A percentile compares a stretch with the other conserved stretches of the same genome.
phyloP scores from a whole-genome alignment of 208 protist species.

The Novymonas esmeraldas region DNA sequence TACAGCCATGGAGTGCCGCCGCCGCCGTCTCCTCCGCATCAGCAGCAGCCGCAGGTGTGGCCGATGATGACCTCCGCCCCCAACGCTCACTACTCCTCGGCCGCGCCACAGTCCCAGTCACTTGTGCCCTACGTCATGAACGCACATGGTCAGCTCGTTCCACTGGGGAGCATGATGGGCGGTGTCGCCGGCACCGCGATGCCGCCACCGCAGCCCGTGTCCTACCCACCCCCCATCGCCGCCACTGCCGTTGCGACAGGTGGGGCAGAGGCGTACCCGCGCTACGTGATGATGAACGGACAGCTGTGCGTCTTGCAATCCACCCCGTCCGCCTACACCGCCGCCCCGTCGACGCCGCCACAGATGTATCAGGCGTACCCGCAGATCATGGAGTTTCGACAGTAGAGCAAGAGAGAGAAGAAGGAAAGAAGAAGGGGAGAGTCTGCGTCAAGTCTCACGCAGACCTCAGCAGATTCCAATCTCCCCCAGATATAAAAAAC shows the following conservation, averaged over 20 bases:
- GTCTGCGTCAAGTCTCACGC: no score
- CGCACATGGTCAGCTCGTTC: constrained; percentile 17
- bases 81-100: no score
- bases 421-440: constrained; percentile 1
- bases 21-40: not conserved
- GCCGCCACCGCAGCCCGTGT: not conserved
- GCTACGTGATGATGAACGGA: constrained; percentile 20
- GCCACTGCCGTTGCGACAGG: not conserved
- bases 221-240: not conserved
- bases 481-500: no score
- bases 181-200: not conserved
- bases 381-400: constrained; percentile 2
- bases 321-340: not conserved
- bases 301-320: constrained; percentile 15
- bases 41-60: no score
- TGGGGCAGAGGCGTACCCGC: not conserved
- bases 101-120: not conserved
- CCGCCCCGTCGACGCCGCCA: not conserved
- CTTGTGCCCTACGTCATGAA: constrained; percentile 18
- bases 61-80: no score
- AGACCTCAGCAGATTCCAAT: no score
- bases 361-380: constrained; percentile 3
- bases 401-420: constrained; percentile 3
- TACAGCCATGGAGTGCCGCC: not conserved
- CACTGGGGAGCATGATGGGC: not conserved